These are phyloP conservation scores for Aspergillus heteromorphus DNA, from an alignment of 495 filamentous ascomycete genomes.

Conservation along the genomic window DNA sequence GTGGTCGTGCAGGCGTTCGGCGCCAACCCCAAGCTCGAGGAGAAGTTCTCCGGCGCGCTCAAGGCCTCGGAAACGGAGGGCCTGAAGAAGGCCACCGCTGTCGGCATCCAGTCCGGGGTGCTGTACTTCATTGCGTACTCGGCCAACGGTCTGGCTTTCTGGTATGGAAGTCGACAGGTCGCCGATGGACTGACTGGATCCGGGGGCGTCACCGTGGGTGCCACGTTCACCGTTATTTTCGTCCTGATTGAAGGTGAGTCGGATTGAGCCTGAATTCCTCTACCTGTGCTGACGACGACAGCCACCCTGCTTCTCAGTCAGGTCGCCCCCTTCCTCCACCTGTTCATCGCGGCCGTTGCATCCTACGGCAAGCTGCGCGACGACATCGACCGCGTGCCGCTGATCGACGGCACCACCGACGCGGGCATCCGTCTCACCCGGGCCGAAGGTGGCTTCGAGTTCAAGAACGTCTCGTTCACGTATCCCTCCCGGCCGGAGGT, in stretches of 20 bases:
- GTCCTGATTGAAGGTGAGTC: conserved; percentile 56
- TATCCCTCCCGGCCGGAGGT: conserved; percentile 61
- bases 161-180: conserved; percentile 54
- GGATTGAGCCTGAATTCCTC: background rate
- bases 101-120: conserved; percentile 58
- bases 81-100: conserved; percentile 52
- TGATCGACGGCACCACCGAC: conserved; percentile 43
- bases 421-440: conserved; percentile 30
- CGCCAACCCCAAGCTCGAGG: conserved; percentile 44
- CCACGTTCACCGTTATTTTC: conserved; percentile 62
- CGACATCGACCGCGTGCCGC: conserved; percentile 47
- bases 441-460: conserved; percentile 39
- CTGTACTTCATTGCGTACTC: conserved; percentile 63
- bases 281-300: conserved; percentile 22
- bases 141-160: conserved; percentile 62
- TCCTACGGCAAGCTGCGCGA: conserved; percentile 45
- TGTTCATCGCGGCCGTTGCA: conserved; percentile 53
- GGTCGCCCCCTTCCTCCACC: conserved; percentile 57
- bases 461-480: conserved; percentile 52
- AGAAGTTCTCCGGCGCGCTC: conserved; percentile 47
- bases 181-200: conserved; percentile 38
- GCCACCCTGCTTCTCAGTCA: conserved; percentile 58
- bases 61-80: conserved; percentile 43
- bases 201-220: conserved; percentile 43
- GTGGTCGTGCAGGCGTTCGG: conserved; percentile 47